Evolutionary conservation across 805 yeast species (phyloP).

Genomic region (Yamadazyma ubonensis): DNA sequence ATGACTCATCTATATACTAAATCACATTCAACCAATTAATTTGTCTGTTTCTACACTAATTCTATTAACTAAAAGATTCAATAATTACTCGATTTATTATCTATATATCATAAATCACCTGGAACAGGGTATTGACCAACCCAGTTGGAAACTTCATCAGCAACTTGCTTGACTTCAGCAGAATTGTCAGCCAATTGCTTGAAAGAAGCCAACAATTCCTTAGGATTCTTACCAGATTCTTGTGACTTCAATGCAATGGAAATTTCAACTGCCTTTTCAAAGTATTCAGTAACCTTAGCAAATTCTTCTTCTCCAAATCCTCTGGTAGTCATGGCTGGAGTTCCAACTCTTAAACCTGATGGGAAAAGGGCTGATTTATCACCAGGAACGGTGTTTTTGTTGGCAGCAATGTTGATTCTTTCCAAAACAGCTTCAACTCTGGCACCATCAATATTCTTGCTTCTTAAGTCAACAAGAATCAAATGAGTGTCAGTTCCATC

Average conservation of each 20-base stretch:
- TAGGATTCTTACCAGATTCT: conserved; percentile 57
- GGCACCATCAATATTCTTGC: conserved; percentile 93
- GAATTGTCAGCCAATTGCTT: conserved; percentile 66
- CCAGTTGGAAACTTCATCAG: conserved; percentile 69
- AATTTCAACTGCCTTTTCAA: conserved; percentile 74
- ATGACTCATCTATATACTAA: too few species aligned
- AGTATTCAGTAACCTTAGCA: conserved; percentile 71
- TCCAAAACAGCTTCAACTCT: conserved; percentile 95
- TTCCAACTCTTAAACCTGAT: conserved; percentile 95
- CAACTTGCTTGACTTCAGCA: conserved; percentile 50
- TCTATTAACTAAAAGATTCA: too few species aligned
- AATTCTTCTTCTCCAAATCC: conserved; percentile 91
- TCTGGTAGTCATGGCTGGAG: conserved; percentile 98
- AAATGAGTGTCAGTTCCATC: conserved; percentile 97
- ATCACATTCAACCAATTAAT: too few species aligned
- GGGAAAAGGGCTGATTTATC: conserved; percentile 96
- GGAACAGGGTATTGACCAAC: conserved; percentile 83
- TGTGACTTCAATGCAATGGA: conserved; percentile 63
- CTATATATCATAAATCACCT: conserved; percentile 51
- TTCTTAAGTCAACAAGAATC: conserved; percentile 86
- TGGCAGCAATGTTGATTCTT: conserved; percentile 89
- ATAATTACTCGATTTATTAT: too few species aligned
- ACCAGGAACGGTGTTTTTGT: conserved; percentile 98
- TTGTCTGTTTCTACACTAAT: too few species aligned
- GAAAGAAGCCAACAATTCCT: conserved; percentile 63